These are phyloP conservation scores for Macaranga tanarius DNA, from an alignment of 441 rosid genomes.

Conservation along the genomic window DNA sequence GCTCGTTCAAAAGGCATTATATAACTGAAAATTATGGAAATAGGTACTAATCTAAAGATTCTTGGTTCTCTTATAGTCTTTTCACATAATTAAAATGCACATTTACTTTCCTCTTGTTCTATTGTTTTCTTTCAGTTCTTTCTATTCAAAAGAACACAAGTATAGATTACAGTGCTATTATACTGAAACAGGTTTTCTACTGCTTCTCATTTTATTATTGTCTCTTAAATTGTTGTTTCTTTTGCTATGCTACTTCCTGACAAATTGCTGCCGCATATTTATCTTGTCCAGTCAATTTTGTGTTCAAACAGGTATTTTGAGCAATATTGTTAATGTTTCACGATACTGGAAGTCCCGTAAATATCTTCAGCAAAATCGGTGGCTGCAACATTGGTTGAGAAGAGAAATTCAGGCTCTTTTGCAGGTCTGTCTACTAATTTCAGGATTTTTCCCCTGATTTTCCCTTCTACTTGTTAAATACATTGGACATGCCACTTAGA, in stretches of 20 bases:
- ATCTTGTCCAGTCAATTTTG: slow-evolving; percentile 29
- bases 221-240: slow-evolving; percentile 10
- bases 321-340: slow-evolving; percentile 41
- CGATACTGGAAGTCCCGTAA: slow-evolving; percentile 70
- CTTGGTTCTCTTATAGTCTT: not conserved
- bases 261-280: slow-evolving; percentile 7
- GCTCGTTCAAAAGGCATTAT: slow-evolving; percentile 61
- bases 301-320: slow-evolving; percentile 52
- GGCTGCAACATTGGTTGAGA: slow-evolving; percentile 74
- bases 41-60: slow-evolving; percentile 37
- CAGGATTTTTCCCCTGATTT: not conserved
- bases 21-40: slow-evolving; percentile 36
- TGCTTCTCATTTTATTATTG: slow-evolving; percentile 25
- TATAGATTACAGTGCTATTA: slow-evolving; percentile 66
- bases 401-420: slow-evolving; percentile 87
- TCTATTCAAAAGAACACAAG: slow-evolving; percentile 57
- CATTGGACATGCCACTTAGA: not conserved
- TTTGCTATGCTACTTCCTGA: slow-evolving; percentile 14
- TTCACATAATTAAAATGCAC: not conserved
- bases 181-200: slow-evolving; percentile 54
- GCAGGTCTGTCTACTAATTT: slow-evolving; percentile 47
- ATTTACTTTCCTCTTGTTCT: not conserved
- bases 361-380: slow-evolving; percentile 56
- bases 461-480: not conserved
- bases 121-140: slow-evolving; percentile 38